Conservation (phyloP, 495 filamentous ascomycete species). For the Aspergillus asperescens region DNA sequence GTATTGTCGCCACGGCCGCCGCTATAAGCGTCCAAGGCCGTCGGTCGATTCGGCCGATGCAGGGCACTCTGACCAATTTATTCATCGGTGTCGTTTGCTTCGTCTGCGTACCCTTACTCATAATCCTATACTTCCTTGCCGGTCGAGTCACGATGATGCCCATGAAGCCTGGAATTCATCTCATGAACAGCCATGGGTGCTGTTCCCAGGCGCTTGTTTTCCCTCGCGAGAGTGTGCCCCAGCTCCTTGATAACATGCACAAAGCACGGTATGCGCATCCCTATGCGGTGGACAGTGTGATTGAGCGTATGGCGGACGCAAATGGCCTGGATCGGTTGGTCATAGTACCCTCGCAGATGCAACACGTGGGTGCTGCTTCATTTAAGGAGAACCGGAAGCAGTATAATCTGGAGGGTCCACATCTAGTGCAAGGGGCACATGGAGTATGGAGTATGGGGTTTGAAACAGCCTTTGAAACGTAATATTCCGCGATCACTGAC, state of each 20-base stretch:
- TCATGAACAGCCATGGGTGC: constrained; percentile 34
- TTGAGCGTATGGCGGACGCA: constrained; percentile 20
- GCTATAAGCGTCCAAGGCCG: constrained; percentile 18
- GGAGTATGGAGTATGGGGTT: constrained; percentile 32
- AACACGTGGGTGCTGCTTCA: constrained; percentile 28
- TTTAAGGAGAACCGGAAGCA: constrained; percentile 21
- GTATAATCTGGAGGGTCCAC: constrained; percentile 17
- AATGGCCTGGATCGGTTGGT: constrained; percentile 19
- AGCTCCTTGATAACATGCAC: constrained; percentile 19
- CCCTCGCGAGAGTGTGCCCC: constrained; percentile 22
- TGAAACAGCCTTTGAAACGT: constrained; percentile 17
- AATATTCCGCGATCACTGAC: neutral
- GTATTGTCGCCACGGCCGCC: constrained; percentile 16
- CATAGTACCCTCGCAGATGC: constrained; percentile 25
- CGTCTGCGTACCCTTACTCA: constrained; percentile 28
- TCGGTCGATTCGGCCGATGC: constrained; percentile 11
- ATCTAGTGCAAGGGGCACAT: constrained; percentile 22
- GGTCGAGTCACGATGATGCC: constrained; percentile 37
- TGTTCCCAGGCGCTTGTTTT: constrained; percentile 37
- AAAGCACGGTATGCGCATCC: constrained; percentile 9
- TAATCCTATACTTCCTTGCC: constrained; percentile 33
- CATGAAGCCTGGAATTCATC: constrained; percentile 25
- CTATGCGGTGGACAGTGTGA: constrained; percentile 20
- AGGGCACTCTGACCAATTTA: constrained; percentile 22
- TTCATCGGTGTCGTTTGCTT: constrained; percentile 23